phyloP scores from a whole-genome alignment of 306 rosid genomes.

The Prosopis cineraria region DNA sequence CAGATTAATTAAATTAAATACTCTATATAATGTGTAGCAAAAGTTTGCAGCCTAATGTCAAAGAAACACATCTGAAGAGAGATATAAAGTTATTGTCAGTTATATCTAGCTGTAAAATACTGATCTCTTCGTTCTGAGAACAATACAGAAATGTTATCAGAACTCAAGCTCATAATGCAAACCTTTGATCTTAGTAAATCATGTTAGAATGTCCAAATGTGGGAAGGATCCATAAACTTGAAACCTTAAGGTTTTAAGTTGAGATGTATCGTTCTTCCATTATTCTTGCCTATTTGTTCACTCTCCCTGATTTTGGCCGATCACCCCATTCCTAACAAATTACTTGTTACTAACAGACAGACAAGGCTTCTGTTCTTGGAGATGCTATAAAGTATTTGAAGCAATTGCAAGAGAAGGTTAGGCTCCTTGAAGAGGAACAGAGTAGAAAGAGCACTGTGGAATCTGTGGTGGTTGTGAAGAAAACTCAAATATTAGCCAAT shows the following conservation, averaged over 20 bases:
- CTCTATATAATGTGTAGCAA: not conserved
- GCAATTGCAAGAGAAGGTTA: constrained; percentile 82
- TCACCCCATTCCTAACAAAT: too few species aligned
- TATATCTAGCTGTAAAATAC: not conserved
- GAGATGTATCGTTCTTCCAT: too few species aligned
- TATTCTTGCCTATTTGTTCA: too few species aligned
- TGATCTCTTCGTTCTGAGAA: not conserved
- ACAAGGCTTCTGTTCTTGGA: constrained; percentile 98
- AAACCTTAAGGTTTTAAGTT: too few species aligned
- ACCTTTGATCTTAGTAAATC: not conserved
- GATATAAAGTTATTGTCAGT: not conserved
- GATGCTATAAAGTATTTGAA: constrained; percentile 90
- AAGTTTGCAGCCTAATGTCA: not conserved
- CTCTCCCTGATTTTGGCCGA: too few species aligned
- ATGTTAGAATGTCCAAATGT: too few species aligned
- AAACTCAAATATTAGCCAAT: constrained; percentile 52
- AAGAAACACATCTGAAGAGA: not conserved
- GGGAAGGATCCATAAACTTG: too few species aligned
- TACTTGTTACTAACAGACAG: constrained; percentile 60
- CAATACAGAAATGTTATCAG: not conserved
- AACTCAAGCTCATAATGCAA: not conserved
- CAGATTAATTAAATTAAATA: not conserved
- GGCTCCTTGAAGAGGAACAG: constrained; percentile 82
- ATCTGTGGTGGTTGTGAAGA: constrained; percentile 75
- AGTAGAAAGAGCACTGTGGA: constrained; percentile 59